Evolutionary conservation across 2,329 filamentous ascomycete species (phyloP), one percentile per base, ranked within the genome.

Genomic region (Paraphaeosphaeria sporulosa): DNA sequence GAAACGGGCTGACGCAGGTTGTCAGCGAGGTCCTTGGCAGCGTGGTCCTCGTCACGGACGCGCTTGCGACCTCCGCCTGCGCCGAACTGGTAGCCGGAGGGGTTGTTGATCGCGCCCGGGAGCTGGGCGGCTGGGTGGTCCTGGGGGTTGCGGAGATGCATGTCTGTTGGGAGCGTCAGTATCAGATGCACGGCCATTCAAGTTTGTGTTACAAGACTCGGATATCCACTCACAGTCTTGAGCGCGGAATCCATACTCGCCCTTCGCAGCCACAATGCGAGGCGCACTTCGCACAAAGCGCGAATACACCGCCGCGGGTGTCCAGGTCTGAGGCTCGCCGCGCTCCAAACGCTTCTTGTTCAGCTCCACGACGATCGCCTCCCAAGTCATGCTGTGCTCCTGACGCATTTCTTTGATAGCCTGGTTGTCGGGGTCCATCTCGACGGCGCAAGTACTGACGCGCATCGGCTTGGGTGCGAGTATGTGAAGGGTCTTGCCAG

Each of bases 231-330:
- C 47, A 46, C 52, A 78, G 61, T 78, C 76, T 15, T 64, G 67
- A 3, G 71, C 64, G 57, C 74, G 61, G 58, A 78, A 77, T 1
- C 69, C 72, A 4, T 64, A 60, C 30, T 79, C 34, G n/a, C 74
- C 74, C 2, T 62, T 52, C 10, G 56, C 51, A 15, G 61, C 62
- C 2, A 73, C 74, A 32, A 75, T 70, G 2, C 60, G 57, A 4
- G 71, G 69, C 0, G 62, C 64, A 43, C 70, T 74, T 48, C 73
- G 71, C 25, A 77, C 70, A 64, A 75, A 79, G 55, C 76, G 76
- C 9, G 66, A 66, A 64, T 80, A 80, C n/a, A 76, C 71, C 0
- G 73, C 69, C 1, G 71, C 62, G 2, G 65, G 58, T 21, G 75
- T 79, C 51, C 70, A 67, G 30, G 57, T 62, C 2, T 61, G 58